Evolutionary conservation across 305 asterid species (phyloP).

Genomic region (Nicotiana rustica): DNA sequence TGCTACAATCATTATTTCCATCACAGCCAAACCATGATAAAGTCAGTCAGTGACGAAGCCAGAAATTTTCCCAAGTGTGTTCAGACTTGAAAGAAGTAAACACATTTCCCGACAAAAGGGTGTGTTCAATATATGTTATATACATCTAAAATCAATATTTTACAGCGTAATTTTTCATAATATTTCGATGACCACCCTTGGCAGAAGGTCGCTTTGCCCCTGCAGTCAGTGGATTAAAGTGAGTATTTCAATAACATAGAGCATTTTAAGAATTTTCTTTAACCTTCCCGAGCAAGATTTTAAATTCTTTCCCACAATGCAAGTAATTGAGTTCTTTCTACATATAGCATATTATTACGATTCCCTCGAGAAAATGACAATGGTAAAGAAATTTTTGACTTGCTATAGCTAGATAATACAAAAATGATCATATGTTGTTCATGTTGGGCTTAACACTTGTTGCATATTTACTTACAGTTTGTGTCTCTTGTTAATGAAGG

Average conservation of each 20-base stretch:
- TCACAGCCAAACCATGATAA: too few relatives aligned
- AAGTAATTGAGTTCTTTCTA: not conserved
- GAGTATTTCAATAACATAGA: not conserved
- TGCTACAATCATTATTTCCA: not conserved
- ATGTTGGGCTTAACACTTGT: not conserved
- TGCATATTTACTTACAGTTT: constrained; percentile 49
- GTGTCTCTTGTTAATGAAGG: constrained; percentile 81
- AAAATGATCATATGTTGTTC: not conserved
- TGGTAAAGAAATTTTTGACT: not conserved
- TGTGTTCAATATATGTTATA: too few relatives aligned
- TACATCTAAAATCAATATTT: too few relatives aligned
- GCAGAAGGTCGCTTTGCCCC: too few relatives aligned
- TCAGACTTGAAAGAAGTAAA: too few relatives aligned
- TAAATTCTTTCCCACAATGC: not conserved
- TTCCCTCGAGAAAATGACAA: not conserved
- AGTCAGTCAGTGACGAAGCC: too few relatives aligned
- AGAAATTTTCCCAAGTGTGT: too few relatives aligned
- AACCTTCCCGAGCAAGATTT: not conserved
- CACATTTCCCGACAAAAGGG: too few relatives aligned
- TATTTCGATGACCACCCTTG: too few relatives aligned
- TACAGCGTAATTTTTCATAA: too few relatives aligned
- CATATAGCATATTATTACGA: not conserved
- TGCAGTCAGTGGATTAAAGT: not conserved
- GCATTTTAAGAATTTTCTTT: not conserved
- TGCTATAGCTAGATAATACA: not conserved